A percentile compares a stretch with the other conserved stretches of the same genome.
phyloP scores from a whole-genome alignment of 345 rosid genomes.

The Eucalyptus lansdowneana region DNA sequence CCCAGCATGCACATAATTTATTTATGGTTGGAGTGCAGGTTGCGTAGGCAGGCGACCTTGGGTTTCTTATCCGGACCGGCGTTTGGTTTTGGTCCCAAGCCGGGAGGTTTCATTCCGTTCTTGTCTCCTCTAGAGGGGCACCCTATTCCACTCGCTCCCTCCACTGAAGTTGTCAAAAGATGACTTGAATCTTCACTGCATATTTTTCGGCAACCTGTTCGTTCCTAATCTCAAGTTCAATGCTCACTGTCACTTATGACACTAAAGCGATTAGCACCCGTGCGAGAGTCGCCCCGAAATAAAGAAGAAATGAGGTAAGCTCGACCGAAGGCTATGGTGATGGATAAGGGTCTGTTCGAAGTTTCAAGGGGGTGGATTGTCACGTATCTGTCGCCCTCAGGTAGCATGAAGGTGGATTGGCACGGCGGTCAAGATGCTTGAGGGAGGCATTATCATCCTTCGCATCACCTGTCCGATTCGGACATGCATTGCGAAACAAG shows the following conservation, averaged over 20 bases:
- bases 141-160: background rate
- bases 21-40: background rate
- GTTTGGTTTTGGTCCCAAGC: background rate
- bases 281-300: background rate
- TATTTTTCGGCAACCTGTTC: background rate
- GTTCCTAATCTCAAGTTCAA: background rate
- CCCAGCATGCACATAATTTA: background rate
- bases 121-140: background rate
- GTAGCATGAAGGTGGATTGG: background rate
- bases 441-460: background rate
- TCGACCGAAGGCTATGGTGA: background rate
- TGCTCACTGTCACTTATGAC: background rate
- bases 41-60: background rate
- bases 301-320: background rate
- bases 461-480: background rate
- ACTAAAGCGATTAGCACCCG: background rate
- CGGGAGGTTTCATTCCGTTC: background rate
- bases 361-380: background rate
- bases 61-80: background rate
- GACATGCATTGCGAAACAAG: background rate
- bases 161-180: background rate
- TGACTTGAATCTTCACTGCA: background rate
- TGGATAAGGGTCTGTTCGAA: background rate
- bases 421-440: background rate
- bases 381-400: background rate